Evolutionary conservation across 306 rosid genomes (phyloP).

Genomic region (Hippophae rhamnoides): DNA sequence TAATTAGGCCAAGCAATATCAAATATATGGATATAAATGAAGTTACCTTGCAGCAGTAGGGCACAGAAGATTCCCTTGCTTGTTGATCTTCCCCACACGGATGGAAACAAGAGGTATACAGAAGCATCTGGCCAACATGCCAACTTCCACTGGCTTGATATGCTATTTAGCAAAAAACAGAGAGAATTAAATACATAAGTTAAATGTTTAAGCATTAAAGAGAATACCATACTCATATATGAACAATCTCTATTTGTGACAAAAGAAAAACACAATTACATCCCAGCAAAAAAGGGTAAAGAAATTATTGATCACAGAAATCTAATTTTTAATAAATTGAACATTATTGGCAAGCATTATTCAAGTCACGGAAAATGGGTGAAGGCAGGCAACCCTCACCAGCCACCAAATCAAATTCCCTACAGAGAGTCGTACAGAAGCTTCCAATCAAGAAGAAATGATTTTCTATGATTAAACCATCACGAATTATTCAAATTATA

Average conservation of each 20-base stretch:
- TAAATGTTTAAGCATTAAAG: not conserved
- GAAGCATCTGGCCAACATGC: constrained; percentile 93
- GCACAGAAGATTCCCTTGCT: constrained; percentile 49
- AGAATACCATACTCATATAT: not conserved
- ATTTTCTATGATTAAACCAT: constrained; percentile 3
- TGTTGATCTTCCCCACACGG: constrained; percentile 68
- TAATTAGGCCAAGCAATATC: no score
- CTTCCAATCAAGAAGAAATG: constrained; percentile 18
- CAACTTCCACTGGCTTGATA: constrained; percentile 93
- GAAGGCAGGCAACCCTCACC: constrained; percentile 18
- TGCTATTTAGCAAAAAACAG: constrained; percentile 35
- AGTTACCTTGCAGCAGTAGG: constrained; percentile 71
- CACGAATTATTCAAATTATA: not conserved
- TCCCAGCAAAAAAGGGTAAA: no score
- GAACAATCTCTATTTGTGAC: no score
- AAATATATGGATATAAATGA: not conserved
- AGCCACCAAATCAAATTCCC: constrained; percentile 6
- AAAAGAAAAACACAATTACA: no score
- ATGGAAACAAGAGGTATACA: constrained; percentile 90
- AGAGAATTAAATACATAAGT: no score
- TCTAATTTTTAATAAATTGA: no score
- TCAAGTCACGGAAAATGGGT: not conserved
- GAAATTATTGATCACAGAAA: no score
- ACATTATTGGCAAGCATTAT: no score
- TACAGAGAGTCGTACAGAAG: not conserved